Conservation (phyloP, 768 basidiomycete species). For the Lactifluus rugatus region DNA sequence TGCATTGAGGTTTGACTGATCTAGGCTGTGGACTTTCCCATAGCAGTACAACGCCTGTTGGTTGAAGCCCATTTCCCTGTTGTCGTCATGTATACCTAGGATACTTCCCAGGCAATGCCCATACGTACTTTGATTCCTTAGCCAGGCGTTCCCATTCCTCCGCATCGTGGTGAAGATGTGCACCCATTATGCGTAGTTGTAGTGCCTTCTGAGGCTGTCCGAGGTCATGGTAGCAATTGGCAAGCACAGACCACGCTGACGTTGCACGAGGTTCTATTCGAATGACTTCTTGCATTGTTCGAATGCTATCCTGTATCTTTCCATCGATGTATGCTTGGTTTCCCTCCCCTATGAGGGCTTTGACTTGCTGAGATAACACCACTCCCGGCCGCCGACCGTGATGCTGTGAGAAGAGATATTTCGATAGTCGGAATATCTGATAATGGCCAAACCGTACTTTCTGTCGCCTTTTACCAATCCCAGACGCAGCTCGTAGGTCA, state of each 20-base stretch:
- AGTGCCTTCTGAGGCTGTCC: conserved; percentile 60
- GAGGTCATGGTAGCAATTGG: conserved; percentile 70
- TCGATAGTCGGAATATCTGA: background rate
- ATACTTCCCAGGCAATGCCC: background rate
- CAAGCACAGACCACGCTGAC: conserved; percentile 81
- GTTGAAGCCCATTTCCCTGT: conserved; percentile 56
- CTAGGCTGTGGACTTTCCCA: conserved; percentile 66
- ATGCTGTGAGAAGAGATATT: conserved; percentile 7
- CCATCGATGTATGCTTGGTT: conserved; percentile 79
- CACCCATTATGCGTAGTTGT: conserved; percentile 81
- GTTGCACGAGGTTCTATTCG: conserved; percentile 82
- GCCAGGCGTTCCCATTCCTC: conserved; percentile 87
- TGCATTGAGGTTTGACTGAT: conserved; percentile 74
- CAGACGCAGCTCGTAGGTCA: conserved; percentile 64
- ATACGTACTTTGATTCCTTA: conserved; percentile 54
- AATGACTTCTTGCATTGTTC: conserved; percentile 84
- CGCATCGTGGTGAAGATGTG: conserved; percentile 74
- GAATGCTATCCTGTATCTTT: conserved; percentile 56
- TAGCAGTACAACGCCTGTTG: conserved; percentile 92
- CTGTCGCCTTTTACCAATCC: conserved; percentile 46
- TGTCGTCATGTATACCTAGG: background rate
- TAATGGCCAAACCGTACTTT: conserved; percentile 23
- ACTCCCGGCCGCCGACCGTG: conserved; percentile 45
- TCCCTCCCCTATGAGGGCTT: conserved; percentile 70
- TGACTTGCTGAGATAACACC: conserved; percentile 58